phyloP scores from a whole-genome alignment of 164 flowering plant species.

The Aristolochia fimbriata region DNA sequence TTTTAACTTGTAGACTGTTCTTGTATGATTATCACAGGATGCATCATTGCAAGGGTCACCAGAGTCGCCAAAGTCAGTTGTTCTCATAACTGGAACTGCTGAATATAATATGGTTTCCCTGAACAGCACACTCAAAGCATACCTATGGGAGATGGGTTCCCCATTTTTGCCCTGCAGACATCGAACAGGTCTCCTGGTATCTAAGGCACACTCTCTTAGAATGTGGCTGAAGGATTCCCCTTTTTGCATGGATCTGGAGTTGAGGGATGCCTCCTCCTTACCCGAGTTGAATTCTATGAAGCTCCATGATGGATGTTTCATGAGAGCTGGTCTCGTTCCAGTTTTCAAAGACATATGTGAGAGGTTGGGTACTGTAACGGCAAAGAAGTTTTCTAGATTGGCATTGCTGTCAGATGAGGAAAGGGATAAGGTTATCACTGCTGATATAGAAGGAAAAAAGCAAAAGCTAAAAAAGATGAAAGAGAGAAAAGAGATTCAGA shows the following conservation, averaged over 20 bases:
- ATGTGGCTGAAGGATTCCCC: conserved; percentile 99
- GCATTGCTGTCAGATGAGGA: conserved; percentile 69
- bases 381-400: conserved; percentile 80
- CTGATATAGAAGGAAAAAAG: conserved; percentile 67
- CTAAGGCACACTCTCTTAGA: conserved; percentile 83
- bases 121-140: conserved; percentile 68
- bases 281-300: conserved; percentile 81
- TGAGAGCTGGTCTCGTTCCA: conserved; percentile 86
- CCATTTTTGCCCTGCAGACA: conserved; percentile 90
- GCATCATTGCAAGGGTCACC: conserved; percentile 88
- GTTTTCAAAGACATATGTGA: conserved; percentile 71
- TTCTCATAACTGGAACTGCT: conserved; percentile 78
- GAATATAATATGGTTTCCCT: conserved; percentile 83
- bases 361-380: conserved; percentile 64
- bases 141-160: conserved; percentile 98
- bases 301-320: conserved; percentile 74
- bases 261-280: conserved; percentile 62
- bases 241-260: conserved; percentile 88
- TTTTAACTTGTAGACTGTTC: neutral
- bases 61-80: conserved; percentile 87
- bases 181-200: conserved; percentile 69
- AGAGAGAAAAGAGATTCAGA: conserved; percentile 16
- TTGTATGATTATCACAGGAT: conserved; percentile 39
- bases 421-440: conserved; percentile 61
- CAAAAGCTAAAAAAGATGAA: conserved; percentile 63